These are phyloP conservation scores for Paramarasmius palmivorus DNA, from an alignment of 1,284 basidiomycete genomes.

Conservation along the genomic window DNA sequence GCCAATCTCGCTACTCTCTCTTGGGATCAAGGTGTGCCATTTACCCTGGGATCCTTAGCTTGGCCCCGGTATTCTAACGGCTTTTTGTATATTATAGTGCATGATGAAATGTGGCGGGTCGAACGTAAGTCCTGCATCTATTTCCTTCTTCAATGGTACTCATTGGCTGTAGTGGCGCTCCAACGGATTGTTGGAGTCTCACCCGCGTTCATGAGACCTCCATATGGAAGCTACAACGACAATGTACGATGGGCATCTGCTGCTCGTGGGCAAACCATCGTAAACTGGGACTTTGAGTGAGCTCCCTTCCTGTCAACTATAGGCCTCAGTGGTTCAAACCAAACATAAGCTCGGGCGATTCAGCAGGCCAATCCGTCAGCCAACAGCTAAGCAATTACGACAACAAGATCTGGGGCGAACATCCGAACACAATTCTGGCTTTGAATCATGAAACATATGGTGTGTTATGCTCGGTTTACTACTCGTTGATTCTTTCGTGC, in stretches of 20 bases:
- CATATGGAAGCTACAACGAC: slow-evolving; percentile 53
- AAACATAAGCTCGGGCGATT: neutral
- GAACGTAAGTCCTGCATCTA: slow-evolving; percentile 33
- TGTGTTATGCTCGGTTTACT: neutral
- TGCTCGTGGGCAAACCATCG: neutral
- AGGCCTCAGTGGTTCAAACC: neutral
- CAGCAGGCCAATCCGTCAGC: neutral
- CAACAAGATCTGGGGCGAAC: too few species aligned
- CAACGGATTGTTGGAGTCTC: slow-evolving; percentile 46
- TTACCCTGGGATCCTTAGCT: neutral
- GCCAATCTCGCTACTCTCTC: slow-evolving; percentile 42
- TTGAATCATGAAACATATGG: neutral
- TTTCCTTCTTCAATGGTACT: neutral
- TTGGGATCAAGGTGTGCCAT: slow-evolving; percentile 39
- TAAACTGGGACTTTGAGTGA: slow-evolving; percentile 8
- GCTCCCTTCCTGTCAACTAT: neutral
- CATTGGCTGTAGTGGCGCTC: slow-evolving; percentile 37
- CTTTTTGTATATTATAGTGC: slow-evolving; percentile 21
- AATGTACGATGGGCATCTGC: slow-evolving; percentile 42
- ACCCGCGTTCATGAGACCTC: slow-evolving; percentile 48
- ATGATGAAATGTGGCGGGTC: slow-evolving; percentile 40
- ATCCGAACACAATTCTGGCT: neutral
- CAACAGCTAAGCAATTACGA: neutral
- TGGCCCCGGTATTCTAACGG: neutral
- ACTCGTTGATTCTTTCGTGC: neutral